Conservation (phyloP, 805 yeast genomes). For the Starmera quercuum region DNA sequence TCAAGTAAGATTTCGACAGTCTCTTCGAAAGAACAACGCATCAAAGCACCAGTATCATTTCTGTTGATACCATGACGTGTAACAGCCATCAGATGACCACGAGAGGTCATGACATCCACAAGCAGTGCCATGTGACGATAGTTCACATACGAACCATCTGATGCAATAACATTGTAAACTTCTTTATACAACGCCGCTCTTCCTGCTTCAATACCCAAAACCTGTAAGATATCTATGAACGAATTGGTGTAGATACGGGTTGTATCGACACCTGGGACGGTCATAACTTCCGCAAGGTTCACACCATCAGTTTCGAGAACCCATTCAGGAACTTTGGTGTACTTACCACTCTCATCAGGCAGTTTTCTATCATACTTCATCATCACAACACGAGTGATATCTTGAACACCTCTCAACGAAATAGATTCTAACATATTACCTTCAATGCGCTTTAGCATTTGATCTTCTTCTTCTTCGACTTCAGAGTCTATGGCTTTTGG, state of each 20-base stretch:
- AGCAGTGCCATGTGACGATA: conserved; percentile 96
- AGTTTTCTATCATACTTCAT: conserved; percentile 71
- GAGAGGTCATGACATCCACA: conserved; percentile 97
- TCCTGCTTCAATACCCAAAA: conserved; percentile 97
- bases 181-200: conserved; percentile 91
- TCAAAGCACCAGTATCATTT: conserved; percentile 96
- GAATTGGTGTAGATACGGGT: conserved; percentile 90
- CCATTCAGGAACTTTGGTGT: conserved; percentile 88
- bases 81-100: conserved; percentile 97
- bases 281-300: conserved; percentile 88
- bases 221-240: conserved; percentile 90
- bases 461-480: conserved; percentile 94
- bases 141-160: conserved; percentile 98
- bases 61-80: conserved; percentile 99
- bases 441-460: conserved; percentile 89
- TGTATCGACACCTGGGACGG: conserved; percentile 91
- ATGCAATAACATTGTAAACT: conserved; percentile 94
- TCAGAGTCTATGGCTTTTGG: conserved; percentile 92
- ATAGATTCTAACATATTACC: conserved; percentile 94
- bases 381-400: conserved; percentile 75
- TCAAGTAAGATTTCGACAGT: conserved; percentile 96
- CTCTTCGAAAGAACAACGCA: conserved; percentile 99
- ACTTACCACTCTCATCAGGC: conserved; percentile 82
- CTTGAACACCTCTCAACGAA: conserved; percentile 91
- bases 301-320: conserved; percentile 98